phyloP scores from a whole-genome alignment of 1,284 basidiomycete species.

The Limonomyces culmigenus region DNA sequence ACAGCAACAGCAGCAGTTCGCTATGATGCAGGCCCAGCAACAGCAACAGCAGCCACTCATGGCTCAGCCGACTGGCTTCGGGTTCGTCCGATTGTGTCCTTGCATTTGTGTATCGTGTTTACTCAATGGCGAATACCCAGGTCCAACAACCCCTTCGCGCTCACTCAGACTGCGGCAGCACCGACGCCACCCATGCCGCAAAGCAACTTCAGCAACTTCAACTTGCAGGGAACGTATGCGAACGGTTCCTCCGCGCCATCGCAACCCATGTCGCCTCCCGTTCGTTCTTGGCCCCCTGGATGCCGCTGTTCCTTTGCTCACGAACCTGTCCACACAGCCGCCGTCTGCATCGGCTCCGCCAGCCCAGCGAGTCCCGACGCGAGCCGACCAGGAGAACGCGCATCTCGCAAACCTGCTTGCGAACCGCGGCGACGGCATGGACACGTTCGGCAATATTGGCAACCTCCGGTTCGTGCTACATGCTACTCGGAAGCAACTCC shows the following conservation, averaged over 20 bases:
- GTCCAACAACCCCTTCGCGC: constrained; percentile 90
- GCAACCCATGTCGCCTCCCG: constrained; percentile 16
- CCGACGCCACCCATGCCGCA: constrained; percentile 4
- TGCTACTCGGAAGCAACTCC: neutral
- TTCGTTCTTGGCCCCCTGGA: constrained; percentile 14
- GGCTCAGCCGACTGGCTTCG: constrained; percentile 57
- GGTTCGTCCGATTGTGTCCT: constrained; percentile 17
- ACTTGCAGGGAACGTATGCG: constrained; percentile 1
- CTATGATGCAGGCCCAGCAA: constrained; percentile 23
- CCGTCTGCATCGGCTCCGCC: constrained; percentile 7
- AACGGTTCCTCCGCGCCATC: constrained; percentile 14
- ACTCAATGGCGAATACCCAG: constrained; percentile 21
- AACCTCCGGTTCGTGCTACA: constrained; percentile 36
- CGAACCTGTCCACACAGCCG: too few relatives aligned
- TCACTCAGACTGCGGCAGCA: constrained; percentile 11
- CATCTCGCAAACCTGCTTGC: constrained; percentile 71
- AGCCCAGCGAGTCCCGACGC: constrained; percentile 15
- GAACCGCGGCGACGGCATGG: constrained; percentile 75
- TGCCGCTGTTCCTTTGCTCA: too few relatives aligned
- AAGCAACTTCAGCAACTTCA: constrained; percentile 13
- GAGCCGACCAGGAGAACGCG: constrained; percentile 51
- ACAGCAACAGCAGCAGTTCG: constrained; percentile 21
- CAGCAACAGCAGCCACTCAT: constrained; percentile 29
- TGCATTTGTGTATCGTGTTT: neutral
- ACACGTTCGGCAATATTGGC: constrained; percentile 89